Evolutionary conservation across 257 asterid species (phyloP), one percentile per base, ranked within the genome.

Genomic region (Voacanga thouarsii): DNA sequence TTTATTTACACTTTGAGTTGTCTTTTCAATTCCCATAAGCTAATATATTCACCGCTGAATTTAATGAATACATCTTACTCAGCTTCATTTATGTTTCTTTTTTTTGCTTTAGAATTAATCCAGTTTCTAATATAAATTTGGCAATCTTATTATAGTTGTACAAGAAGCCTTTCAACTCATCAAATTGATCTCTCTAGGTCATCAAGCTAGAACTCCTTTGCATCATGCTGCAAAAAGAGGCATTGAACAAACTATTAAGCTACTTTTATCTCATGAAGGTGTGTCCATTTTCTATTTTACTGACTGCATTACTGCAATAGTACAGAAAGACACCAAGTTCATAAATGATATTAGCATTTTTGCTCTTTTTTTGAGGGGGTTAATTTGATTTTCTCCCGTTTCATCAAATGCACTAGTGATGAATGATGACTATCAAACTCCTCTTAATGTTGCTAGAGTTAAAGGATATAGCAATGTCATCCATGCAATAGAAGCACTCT

Each of bases 151-250:
- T 19, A 41, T n/a, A 37, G 51, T 39, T 39, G 6, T n/a, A 2
- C 9, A 68, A 77, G 23, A 24, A 26, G 51, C 53, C 21, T 37
- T 75, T 65, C 71, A 24, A 77, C 79, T 18, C 18, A 6, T 65
- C 21, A 44, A 11, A 28, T 44, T 47, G 23, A 24, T 81, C 41
- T 75, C 60, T 84, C 68, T 86, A 96, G 99, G 98, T 70, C 94
- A 89, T 19, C 91, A 89, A 74, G 97, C 93, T 50, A 98, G 99
- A 68, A 92, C 99, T 76, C 97, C 99, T 55, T 84, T 96, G 64
- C 99, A 96, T 85, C 96, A 93, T 88, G 99, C 99, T 87, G 95
- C 98, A 59, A 91, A 90, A 89, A 89, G 98, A 82, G 97, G 98
- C 53, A 97, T 93, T 74, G 95, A 92, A 39, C 95, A 88, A 84